Evolutionary conservation across 208 protist species (phyloP), one percentile per base, ranked within the genome.

Genomic region (Leishmania lainsoni): DNA sequence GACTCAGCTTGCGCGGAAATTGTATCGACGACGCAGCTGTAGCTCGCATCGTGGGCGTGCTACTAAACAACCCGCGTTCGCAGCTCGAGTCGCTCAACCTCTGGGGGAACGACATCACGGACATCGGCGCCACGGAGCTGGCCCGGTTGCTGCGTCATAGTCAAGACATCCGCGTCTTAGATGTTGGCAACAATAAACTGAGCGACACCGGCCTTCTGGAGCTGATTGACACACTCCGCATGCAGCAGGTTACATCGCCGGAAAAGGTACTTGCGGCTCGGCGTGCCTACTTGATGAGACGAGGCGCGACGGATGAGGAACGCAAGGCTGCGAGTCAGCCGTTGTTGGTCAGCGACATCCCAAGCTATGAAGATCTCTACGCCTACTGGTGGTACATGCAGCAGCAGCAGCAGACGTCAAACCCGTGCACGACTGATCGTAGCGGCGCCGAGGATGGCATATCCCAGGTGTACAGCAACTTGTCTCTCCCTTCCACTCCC

Each of bases 21-120:
- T 87, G 84, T 63, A 96, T 98, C 79, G 85, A 83, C 68, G 93
- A 97, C 81, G 84, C 78, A 6, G 84, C 82, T 54, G 88, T 89
- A 22, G 66, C 51, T 22, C 48, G 81, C 32, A 91, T 97, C 65
- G 88, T 88, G 26, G 77, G 84, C 14, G 61, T 94, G 49, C 80
- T 98, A 12, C 45, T 85, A 42, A 61, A 76, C 52, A 87, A 95
- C 79, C 86, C 87, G 2, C 86, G 90, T 73, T 91, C 92, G 63
- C 92, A 91, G 76, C 83, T 98, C 17, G 83, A 94, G 16, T 92
- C 89, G 58, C 90, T 98, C 70, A 97, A 95, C 74, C 76, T 98
- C 51, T 97, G 94, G 93, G 95, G 94, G 56, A 98, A 98, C 80
- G 35, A 79, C 63, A 96, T 98, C 88, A 90, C 84, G 5, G 91